Percentiles rank a stretch among this genome's conserved stretches.
These are phyloP conservation scores for Populus simonii DNA, from an alignment of 345 rosid genomes.

Conservation along the genomic window DNA sequence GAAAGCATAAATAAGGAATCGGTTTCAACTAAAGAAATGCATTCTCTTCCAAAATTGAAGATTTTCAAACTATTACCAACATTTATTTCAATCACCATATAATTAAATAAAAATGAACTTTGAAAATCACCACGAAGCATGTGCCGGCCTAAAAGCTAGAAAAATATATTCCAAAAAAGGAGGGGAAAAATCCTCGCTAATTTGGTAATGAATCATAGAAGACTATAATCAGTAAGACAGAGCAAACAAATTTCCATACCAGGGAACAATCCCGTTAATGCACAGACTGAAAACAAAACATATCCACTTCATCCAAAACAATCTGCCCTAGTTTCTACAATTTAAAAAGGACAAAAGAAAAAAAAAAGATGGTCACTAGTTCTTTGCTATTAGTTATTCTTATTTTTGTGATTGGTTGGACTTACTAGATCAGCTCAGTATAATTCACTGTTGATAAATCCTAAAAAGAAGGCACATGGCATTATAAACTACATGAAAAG, in stretches of 20 bases:
- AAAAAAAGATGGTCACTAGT: slow-evolving; percentile 3
- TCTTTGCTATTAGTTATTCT: not conserved
- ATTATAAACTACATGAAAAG: not conserved
- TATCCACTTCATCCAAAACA: slow-evolving; percentile 58
- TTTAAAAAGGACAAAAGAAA: too few species aligned
- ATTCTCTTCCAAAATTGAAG: too few species aligned
- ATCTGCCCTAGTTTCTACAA: slow-evolving; percentile 63
- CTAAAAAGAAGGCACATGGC: not conserved
- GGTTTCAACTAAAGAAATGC: too few species aligned
- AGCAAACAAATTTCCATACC: slow-evolving; percentile 37
- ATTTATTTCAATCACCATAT: too few species aligned
- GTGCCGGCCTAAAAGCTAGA: not conserved
- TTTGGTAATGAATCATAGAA: not conserved
- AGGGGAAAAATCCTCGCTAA: not conserved
- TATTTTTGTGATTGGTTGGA: not conserved
- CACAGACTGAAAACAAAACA: slow-evolving; percentile 75
- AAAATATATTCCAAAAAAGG: not conserved
- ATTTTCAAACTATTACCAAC: too few species aligned
- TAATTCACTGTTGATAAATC: not conserved
- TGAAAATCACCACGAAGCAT: too few species aligned
- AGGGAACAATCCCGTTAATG: slow-evolving; percentile 85
- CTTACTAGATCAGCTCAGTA: not conserved
- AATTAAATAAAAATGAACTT: slow-evolving; percentile 4
- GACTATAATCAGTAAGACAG: not conserved
- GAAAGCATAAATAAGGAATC: too few species aligned